Evolutionary conservation across 78 protist species (phyloP), one percentile per base, ranked within the genome.

Genomic region (Speleostelium caveatum): DNA sequence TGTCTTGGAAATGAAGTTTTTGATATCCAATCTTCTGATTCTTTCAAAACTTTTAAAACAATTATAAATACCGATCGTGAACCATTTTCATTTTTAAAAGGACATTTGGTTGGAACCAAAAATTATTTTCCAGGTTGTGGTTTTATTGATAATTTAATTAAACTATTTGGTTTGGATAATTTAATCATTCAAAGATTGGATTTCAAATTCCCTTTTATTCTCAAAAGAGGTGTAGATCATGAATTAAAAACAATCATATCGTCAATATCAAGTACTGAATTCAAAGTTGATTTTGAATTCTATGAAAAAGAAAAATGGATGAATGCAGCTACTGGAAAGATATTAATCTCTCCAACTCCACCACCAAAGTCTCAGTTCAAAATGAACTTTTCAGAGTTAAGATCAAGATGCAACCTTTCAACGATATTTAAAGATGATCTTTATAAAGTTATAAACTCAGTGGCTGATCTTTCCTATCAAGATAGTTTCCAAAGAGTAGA

Each of bases 51-150:
- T 14, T 75, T 55, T 41, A 26, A 80, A 68, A 53, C 89, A 21
- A 26, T 80, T 16, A 83, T 83, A 0, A 51, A 71, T 60, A 19
- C 59, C 4, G 42, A n/a, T 30, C 16, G 24, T 22, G 32, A n/a
- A 42, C 55, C 90, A 55, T 83, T 69, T 41, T 6, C 35, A 33
- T 83, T 58, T 63, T 59, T 83, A 38, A 83, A 83, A 39, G 90
- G 77, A 22, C 90, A 83, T 53, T 59, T 55, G 21, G 62, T 83
- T 22, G 41, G 42, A 32, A 72, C 65, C 0, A 83, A 69, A 69
- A 58, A 58, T 36, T 42, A 36, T 24, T 65, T 77, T 12, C 75
- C 75, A 2, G 87, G 87, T 33, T 42, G 74, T 35, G 74, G 67
- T n/a, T 77, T 65, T 65, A 35, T 77, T 12, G 67, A 51, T 17